Conservation (phyloP, 202 grass and related monocot species). For the Bolboschoenoplectus hybrid region DNA sequence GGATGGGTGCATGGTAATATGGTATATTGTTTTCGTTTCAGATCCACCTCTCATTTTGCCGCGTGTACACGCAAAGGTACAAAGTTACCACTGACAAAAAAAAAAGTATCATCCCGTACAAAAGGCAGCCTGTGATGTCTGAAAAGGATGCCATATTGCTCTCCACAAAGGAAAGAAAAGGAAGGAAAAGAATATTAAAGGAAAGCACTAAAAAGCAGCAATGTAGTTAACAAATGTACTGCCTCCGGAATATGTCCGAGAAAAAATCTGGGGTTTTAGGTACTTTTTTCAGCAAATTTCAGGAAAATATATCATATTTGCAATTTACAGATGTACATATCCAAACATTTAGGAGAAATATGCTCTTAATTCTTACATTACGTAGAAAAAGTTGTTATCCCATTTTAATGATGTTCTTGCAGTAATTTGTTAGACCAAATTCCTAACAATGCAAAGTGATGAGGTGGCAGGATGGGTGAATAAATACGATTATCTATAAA, state of each 20-base stretch:
- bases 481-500: not conserved
- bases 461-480: not conserved
- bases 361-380: not conserved
- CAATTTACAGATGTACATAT: not conserved
- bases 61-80: slow-evolving; percentile 25
- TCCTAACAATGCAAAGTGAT: not conserved
- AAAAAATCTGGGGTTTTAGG: not conserved
- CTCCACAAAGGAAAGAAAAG: not conserved
- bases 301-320: not conserved
- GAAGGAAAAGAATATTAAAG: not conserved
- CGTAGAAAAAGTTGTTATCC: not conserved
- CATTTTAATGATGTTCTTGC: not conserved
- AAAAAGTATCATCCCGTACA: not conserved
- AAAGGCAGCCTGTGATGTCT: slow-evolving; percentile 6
- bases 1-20: not conserved
- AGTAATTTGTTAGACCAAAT: not conserved
- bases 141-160: not conserved
- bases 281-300: not conserved
- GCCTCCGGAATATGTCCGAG: not conserved
- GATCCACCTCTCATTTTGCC: slow-evolving; percentile 35
- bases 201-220: not conserved
- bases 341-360: not conserved
- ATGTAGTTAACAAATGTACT: not conserved
- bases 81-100: slow-evolving; percentile 5
- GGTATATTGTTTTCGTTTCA: not conserved